Percentiles rank a stretch among this genome's conserved stretches.
These are phyloP conservation scores for Brassica cretica DNA, from an alignment of 345 rosid genomes.

Conservation along the genomic window DNA sequence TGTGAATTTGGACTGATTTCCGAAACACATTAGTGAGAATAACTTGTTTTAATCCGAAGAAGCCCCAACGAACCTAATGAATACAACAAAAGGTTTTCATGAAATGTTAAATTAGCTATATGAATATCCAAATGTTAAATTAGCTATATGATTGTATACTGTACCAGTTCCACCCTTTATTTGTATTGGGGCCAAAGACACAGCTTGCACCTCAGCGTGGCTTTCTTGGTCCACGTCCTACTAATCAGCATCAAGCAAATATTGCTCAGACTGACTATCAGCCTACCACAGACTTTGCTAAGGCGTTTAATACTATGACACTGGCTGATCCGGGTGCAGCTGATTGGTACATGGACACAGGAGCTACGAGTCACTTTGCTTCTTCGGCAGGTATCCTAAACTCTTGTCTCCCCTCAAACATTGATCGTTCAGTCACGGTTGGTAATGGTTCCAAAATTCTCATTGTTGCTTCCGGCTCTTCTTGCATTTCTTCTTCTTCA, in stretches of 20 bases:
- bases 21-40: not conserved
- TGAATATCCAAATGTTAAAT: not conserved
- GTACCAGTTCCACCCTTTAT: no score
- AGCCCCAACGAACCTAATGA: not conserved
- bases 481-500: not conserved
- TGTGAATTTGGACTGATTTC: no score
- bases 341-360: not conserved
- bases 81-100: not conserved
- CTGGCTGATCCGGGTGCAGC: not conserved
- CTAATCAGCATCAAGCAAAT: not conserved
- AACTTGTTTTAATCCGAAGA: not conserved
- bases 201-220: not conserved
- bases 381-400: not conserved
- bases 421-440: not conserved
- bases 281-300: not conserved
- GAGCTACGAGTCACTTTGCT: not conserved
- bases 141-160: no score
- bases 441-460: not conserved
- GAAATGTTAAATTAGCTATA: not conserved
- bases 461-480: not conserved
- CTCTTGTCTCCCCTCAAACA: not conserved
- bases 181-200: no score
- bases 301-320: not conserved
- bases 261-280: not conserved
- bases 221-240: not conserved